Evolutionary conservation across 805 yeast genomes (phyloP), one percentile per base, ranked within the genome.

Genomic region (Diddensiella santjacobensis): DNA sequence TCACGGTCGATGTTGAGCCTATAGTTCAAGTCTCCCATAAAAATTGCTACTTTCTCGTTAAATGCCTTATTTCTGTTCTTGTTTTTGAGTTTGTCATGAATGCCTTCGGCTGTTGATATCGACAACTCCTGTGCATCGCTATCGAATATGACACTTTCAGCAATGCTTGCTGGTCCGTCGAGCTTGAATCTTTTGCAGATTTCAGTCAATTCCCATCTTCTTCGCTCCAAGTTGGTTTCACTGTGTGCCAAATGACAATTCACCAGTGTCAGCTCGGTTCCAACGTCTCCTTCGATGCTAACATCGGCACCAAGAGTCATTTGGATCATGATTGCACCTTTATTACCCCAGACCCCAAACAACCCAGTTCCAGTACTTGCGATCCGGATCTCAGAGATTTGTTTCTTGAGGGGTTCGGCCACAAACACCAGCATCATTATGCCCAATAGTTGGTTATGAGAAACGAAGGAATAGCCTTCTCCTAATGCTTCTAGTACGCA

Each of bases 211-310:
- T 75, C 80, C 68, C 74, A 71, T 22, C 73, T 61, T 44, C 80
- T 56, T 40, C 77, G 63, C 1, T 66, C 58, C 3, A 71, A 49
- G 1, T 59, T 56, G 22, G 67, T 64, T 30, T 71, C 73, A 20
- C 85, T 83, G 15, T 79, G 77, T 1, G 76, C 73, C 41, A 80
- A 65, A 59, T 80, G 85, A 57, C 80, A 70, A 53, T 80, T 77
- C 18, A 79, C 60, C 6, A 77, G 60, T 3, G 58, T 56, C 42
- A 71, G 40, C 22, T 62, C 59, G 6, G 65, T 55, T 3, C 72
- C 65, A 3, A 59, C 46, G 22, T 47, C 48, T 10, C 50, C 59
- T 3, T 56, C 56, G 19, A 52, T 33, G 5, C 56, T 60, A 24
- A 64, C 62, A 33, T 71, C 66, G 6, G 57, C 62, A 2, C 78